These are phyloP conservation scores for Verticillium tricorpus DNA, from an alignment of 2,329 filamentous ascomycete species.

Conservation along the genomic window DNA sequence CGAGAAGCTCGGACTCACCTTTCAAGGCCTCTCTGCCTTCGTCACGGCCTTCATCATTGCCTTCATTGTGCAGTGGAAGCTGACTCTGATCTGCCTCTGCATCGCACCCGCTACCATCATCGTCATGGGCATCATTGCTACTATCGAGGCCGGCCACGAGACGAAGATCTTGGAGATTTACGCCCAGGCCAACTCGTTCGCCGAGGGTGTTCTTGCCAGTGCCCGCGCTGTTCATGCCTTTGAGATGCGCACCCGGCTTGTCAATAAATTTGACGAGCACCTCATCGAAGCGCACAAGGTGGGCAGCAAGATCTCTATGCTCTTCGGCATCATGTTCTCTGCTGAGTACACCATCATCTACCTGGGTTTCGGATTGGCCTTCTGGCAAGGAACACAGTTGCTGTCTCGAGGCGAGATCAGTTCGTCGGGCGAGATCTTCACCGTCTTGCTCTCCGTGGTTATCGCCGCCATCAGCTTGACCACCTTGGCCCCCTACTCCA, in stretches of 20 bases:
- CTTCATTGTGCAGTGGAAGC: constrained; percentile 36
- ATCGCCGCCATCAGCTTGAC: constrained; percentile 31
- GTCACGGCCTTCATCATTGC: constrained; percentile 33
- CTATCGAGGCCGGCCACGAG: constrained; percentile 24
- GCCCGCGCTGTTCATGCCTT: constrained; percentile 38
- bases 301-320: constrained; percentile 31
- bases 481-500: constrained; percentile 28
- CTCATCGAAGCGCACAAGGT: constrained; percentile 28
- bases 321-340: constrained; percentile 33
- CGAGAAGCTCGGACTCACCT: constrained; percentile 33
- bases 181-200: constrained; percentile 27
- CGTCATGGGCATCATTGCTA: constrained; percentile 23
- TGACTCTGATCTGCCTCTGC: constrained; percentile 33
- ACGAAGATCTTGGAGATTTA: constrained; percentile 28
- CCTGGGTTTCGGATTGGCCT: constrained; percentile 35
- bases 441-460: constrained; percentile 32
- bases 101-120: constrained; percentile 24
- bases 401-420: constrained; percentile 29
- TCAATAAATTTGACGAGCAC: constrained; percentile 32
- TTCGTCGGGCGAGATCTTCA: constrained; percentile 33
- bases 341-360: constrained; percentile 36
- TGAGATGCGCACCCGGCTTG: constrained; percentile 30
- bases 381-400: constrained; percentile 40
- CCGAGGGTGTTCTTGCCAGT: constrained; percentile 31
- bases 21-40: constrained; percentile 33